Evolutionary conservation across 768 basidiomycete species (phyloP).

Genomic region (Suillus americanus): DNA sequence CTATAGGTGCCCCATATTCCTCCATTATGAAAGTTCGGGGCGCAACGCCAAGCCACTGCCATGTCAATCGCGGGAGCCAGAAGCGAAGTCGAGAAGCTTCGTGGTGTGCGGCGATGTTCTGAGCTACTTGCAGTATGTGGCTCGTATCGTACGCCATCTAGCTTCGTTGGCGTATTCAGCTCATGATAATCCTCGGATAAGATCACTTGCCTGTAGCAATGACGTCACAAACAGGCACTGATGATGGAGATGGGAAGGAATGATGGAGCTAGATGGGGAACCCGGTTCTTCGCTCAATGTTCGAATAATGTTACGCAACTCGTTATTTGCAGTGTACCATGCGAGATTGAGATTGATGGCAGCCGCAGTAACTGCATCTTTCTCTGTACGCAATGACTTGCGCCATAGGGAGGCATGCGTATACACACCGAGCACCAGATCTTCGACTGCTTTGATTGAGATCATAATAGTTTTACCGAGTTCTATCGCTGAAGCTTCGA

Average conservation of each 20-base stretch:
- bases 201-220: slow-evolving; percentile 39
- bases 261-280: neutral
- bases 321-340: slow-evolving; percentile 27
- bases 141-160: slow-evolving; percentile 46
- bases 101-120: slow-evolving; percentile 30
- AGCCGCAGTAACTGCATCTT: slow-evolving; percentile 13
- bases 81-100: slow-evolving; percentile 33
- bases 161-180: neutral
- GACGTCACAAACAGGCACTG: slow-evolving; percentile 43
- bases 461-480: slow-evolving; percentile 36
- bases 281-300: neutral
- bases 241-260: slow-evolving; percentile 33
- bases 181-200: neutral
- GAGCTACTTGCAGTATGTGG: slow-evolving; percentile 34
- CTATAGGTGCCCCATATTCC: slow-evolving; percentile 16
- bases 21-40: slow-evolving; percentile 32
- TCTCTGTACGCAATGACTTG: slow-evolving; percentile 11
- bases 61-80: slow-evolving; percentile 41
- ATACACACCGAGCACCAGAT: slow-evolving; percentile 31
- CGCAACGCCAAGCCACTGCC: slow-evolving; percentile 43
- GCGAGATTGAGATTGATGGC: slow-evolving; percentile 23
- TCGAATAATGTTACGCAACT: slow-evolving; percentile 26
- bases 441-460: slow-evolving; percentile 36
- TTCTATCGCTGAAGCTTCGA: slow-evolving; percentile 29
- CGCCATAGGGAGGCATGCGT: slow-evolving; percentile 13